These are phyloP conservation scores for Nakaseomyces sp. DNA, from an alignment of 1,139 yeast genomes.

Conservation along the genomic window DNA sequence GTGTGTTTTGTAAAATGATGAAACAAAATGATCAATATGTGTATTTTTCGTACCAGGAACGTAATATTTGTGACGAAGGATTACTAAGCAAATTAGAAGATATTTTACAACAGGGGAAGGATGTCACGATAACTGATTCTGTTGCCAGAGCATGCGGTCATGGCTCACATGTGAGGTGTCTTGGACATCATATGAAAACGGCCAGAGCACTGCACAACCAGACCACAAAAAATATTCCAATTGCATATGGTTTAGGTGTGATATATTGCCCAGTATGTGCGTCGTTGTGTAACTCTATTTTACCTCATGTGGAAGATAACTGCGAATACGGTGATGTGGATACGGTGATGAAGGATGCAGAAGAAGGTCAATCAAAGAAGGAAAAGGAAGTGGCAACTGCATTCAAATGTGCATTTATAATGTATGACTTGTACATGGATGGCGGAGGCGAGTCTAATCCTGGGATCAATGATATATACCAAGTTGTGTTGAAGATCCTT, in stretches of 20 bases:
- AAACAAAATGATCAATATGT: conserved; percentile 64
- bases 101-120: conserved; percentile 1
- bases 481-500: conserved; percentile 14
- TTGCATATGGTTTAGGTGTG: conserved; percentile 59
- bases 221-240: conserved; percentile 76
- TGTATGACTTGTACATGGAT: conserved; percentile 12
- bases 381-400: not conserved
- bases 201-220: conserved; percentile 54
- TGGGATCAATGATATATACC: conserved; percentile 6
- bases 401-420: conserved; percentile 16
- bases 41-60: conserved; percentile 27
- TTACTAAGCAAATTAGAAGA: not conserved
- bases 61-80: conserved; percentile 22
- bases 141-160: conserved; percentile 86
- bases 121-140: conserved; percentile 23
- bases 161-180: conserved; percentile 83
- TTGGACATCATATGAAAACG: conserved; percentile 50
- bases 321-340: not conserved
- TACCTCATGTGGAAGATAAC: conserved; percentile 40
- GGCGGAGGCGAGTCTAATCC: conserved; percentile 3
- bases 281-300: conserved; percentile 71
- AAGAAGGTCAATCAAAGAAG: not conserved
- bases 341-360: not conserved
- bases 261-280: conserved; percentile 88
- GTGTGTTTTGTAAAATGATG: conserved; percentile 85